Base-by-base conservation (phyloP, 1,284 basidiomycete genomes). In the Irpex lacteus region DNA sequence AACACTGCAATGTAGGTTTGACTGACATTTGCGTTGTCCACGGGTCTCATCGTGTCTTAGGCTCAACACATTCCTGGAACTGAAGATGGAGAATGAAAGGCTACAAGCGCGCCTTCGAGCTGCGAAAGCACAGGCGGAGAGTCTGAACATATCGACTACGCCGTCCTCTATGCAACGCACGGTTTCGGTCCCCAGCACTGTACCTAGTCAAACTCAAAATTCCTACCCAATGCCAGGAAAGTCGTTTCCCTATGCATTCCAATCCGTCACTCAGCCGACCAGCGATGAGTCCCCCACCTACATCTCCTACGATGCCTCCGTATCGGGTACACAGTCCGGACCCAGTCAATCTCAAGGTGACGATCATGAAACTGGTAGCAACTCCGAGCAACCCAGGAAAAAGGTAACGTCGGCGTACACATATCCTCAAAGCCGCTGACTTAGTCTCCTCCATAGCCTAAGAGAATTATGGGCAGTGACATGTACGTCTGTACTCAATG, bases 401-500 rank as follows among this genome's bases (percentile, higher is more conserved):
- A 83, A 81, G 77, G 82, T 81, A 52, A 13, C 47, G 52, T 38
- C 19, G 52, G 19, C n/a, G 4, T 54, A 34, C 32, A 7, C 32
- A 7, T 34, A 34, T 34, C 0, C 3, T 34, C 6, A 6, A 34
- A 34, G 32, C 32, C 32, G 32, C 3, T 34, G 32, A 7, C 32
- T 7, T 34, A 21, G 49, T 50, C 34, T 18, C 21, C 7, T 64
- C 40, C 65, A 83, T 82, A 67, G 78, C 44, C n/a, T 62, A 87
- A 85, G 74, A 86, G 86, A 72, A 69, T 74, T n/a, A 78, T 84
- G 58, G 71, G 73, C 15, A 72, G 76, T 3, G 89, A 92, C 63
- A 87, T 89, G 69, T 83, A 91, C 70, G 89, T 92, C 5, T 94
- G 92, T 71, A 81, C 89, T 60, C 91, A 87, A 8, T 93, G 91